These are phyloP conservation scores for Musa schizocarpa DNA, from an alignment of 176 grass and related monocot species.

Conservation along the genomic window DNA sequence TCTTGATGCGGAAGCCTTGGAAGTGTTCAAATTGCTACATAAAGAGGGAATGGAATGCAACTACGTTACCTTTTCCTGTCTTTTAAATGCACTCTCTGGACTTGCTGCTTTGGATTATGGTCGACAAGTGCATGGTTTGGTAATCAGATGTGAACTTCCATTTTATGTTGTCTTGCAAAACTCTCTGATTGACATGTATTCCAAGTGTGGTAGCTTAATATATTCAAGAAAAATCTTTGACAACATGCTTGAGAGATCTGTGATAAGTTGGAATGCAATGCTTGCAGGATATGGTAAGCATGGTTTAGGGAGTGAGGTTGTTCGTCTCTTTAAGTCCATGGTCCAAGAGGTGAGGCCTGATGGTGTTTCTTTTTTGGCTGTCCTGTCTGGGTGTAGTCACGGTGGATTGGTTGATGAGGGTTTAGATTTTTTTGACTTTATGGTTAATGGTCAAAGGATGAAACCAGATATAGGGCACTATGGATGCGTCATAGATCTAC, in stretches of 20 bases:
- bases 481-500: constrained; percentile 67
- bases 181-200: constrained; percentile 81
- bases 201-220: constrained; percentile 56
- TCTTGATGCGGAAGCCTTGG: constrained; percentile 63
- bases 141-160: constrained; percentile 45
- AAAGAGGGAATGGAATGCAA: constrained; percentile 66
- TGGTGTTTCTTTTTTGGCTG: constrained; percentile 48
- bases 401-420: constrained; percentile 58
- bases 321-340: constrained; percentile 50
- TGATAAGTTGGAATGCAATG: constrained; percentile 64
- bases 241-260: constrained; percentile 50
- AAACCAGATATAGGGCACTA: constrained; percentile 44
- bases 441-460: constrained; percentile 41
- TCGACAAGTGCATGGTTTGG: constrained; percentile 53
- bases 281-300: constrained; percentile 62
- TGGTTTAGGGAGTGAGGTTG: constrained; percentile 48
- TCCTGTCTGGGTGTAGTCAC: constrained; percentile 60
- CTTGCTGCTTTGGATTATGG: constrained; percentile 61
- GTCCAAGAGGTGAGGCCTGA: constrained; percentile 40
- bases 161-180: constrained; percentile 55
- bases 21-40: constrained; percentile 46
- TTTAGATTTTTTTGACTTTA: constrained; percentile 46
- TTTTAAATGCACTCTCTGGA: constrained; percentile 58
- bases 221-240: constrained; percentile 57
- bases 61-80: constrained; percentile 50